Evolutionary conservation across 2,329 filamentous ascomycete species (phyloP).

Genomic region (Lasiodiplodia sp.): DNA sequence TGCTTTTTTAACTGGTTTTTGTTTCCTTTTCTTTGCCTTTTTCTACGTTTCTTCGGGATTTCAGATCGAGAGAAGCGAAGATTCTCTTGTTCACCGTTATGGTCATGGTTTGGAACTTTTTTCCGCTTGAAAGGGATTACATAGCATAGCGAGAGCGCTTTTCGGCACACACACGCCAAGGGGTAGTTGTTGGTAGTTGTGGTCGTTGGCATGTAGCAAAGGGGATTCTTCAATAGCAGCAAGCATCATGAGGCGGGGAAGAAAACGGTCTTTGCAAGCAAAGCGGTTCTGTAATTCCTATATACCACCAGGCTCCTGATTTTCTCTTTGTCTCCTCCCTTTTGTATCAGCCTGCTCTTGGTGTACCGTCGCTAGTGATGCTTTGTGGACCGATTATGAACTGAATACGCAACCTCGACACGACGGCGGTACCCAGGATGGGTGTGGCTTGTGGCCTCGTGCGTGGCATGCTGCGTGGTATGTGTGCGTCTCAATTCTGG

Average conservation of each 20-base stretch:
- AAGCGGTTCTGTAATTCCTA: not conserved
- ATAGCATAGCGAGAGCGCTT: conserved; percentile 8
- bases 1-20: not conserved
- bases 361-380: not conserved
- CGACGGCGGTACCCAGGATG: conserved; percentile 8
- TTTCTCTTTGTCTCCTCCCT: not conserved
- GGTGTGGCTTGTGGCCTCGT: conserved; percentile 5
- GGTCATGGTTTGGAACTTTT: not conserved
- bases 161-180: not conserved
- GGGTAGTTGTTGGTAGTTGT: not conserved
- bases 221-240: not conserved
- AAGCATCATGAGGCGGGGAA: not conserved
- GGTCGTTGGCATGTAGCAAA: not conserved
- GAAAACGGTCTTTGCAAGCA: not conserved
- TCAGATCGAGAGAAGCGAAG: not conserved
- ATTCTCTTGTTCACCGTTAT: not conserved
- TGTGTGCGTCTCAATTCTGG: not conserved
- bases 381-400: not conserved
- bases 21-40: not conserved
- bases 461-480: not conserved
- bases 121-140: not conserved
- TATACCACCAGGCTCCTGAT: not conserved
- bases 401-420: conserved; percentile 3
- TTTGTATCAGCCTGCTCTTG: not conserved
- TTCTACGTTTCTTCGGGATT: not conserved